Evolutionary conservation across 768 basidiomycete genomes (phyloP), one percentile per base, ranked within the genome.

Genomic region (Tylopilus plumbeoviolaceoides): DNA sequence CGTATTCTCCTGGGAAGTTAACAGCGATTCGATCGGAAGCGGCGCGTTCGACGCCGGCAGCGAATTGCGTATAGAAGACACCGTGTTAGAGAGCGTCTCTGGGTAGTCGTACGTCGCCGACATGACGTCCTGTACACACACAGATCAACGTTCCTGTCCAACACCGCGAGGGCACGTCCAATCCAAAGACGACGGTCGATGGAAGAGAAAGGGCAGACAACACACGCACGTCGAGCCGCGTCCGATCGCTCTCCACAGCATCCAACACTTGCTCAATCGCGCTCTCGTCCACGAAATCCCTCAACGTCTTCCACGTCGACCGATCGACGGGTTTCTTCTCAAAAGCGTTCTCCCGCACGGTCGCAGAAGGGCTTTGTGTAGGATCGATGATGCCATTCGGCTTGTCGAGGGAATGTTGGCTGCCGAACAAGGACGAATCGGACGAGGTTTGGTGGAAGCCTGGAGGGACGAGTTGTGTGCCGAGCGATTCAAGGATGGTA

Each of bases 251-350:
- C 60, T 93, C 91, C 44, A 92, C 80, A 1, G 74, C 75, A 49
- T 92, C 91, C 43, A 87, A 64, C 18, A 83, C 76, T 56, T 89
- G 86, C 48, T 93, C 91, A 35, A 92, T 83, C 7, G 83, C 86
- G 28, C 83, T 77, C 59, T 93, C 91, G 59, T 91, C 88, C 33
- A 91, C 87, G 66, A 93, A 92, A 64, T 92, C 89, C 31, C 91
- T 79, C 31, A 92, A 63, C 0, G 86, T 88, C 75, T 90, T 92
- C 90, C 90, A 91, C 30, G 72, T 75, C 38, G 73, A 75, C 52
- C 82, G 73, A 59, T 85, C 83, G 23, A 61, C 46, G 11, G 48
- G 56, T 28, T 64, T 62, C 48, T 44, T 58, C 21, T 61, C 59
- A 23, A 63, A 55, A 6, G 44, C 28, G 56, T 59, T 56, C 42